Base-by-base conservation (phyloP, 179 eudicot species). In the Silene coronaria region DNA sequence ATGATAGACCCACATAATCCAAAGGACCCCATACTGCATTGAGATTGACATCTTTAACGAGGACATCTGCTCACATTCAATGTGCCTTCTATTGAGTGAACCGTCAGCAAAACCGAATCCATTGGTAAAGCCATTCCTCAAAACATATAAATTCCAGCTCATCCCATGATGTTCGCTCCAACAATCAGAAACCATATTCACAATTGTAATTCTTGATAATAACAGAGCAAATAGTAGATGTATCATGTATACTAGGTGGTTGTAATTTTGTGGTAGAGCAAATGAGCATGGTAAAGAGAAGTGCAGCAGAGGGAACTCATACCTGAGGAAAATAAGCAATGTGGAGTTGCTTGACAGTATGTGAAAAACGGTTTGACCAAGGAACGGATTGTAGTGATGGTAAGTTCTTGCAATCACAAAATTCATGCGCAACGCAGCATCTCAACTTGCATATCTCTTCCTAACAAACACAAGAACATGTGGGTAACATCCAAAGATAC, bases 271-370 rank as follows among this genome's bases (percentile, higher is more conserved):
- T 22, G 24, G 21, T 6, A 34, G 12, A 34, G 21, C 24, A 19
- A 66, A 70, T 24, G 30, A 8, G 73, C 22, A 70, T 26, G 26
- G 69, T 17, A 53, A 72, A 27, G 27, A 55, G 22, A 58, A 30
- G 38, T 27, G 21, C 30, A 36, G 72, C 45, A 61, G 69, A 61
- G 63, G 23, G 73, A 38, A 14, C 45, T 32, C 70, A 68, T 90
- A 95, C 99, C 97, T 95, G 86, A 5, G 99, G 99, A 79, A 86
- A 82, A 51, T 82, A 81, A 51, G 89, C 84, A 75, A 95, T 81
- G 73, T 82, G 84, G 60, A 89, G 84, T 76, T 91, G 93, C 82
- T 95, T 92, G 81, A 80, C 82, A 73, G 91, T 84, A 78, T 70
- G 87, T 14, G 93, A 95, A 84, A 81, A 88, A 59, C 80, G 80